Conservation (phyloP, 129 eudicot genomes). For the Centella asiatica region DNA sequence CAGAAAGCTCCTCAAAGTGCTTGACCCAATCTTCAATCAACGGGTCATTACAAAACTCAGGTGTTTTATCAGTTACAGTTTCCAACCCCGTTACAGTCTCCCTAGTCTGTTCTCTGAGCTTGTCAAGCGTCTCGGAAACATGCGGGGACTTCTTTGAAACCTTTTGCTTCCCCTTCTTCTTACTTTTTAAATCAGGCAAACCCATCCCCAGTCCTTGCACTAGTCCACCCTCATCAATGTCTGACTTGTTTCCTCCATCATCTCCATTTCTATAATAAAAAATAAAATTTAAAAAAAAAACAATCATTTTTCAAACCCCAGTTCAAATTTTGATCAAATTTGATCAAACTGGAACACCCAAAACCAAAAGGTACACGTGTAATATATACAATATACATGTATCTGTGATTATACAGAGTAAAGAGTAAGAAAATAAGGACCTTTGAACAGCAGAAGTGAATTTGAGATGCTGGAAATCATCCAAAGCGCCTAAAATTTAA, state of each 20-base stretch:
- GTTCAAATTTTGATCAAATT: neutral
- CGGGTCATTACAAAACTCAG: constrained; percentile 44
- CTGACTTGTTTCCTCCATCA: constrained; percentile 27
- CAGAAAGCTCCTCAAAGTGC: constrained; percentile 96
- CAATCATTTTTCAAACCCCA: neutral
- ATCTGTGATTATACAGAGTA: neutral
- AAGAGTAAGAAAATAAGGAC: neutral
- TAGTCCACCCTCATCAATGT: constrained; percentile 18
- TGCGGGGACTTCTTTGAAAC: constrained; percentile 50
- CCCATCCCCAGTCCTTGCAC: constrained; percentile 69
- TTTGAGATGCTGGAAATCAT: constrained; percentile 81
- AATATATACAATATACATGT: too few species aligned
- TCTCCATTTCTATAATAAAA: constrained; percentile 28
- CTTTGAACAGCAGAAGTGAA: constrained; percentile 25
- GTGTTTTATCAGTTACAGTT: constrained; percentile 45
- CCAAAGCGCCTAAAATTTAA: constrained; percentile 74
- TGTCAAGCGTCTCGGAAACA: constrained; percentile 79
- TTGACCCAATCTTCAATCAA: constrained; percentile 94
- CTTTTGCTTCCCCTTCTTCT: constrained; percentile 70
- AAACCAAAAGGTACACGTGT: neutral
- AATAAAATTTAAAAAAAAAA: neutral
- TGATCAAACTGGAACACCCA: neutral
- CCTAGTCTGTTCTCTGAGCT: constrained; percentile 90
- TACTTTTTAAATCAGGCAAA: constrained; percentile 64
- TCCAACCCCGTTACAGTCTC: constrained; percentile 88